Evolutionary conservation across 2,329 filamentous ascomycete genomes (phyloP).

Genomic region (Aureobasidium sp.): DNA sequence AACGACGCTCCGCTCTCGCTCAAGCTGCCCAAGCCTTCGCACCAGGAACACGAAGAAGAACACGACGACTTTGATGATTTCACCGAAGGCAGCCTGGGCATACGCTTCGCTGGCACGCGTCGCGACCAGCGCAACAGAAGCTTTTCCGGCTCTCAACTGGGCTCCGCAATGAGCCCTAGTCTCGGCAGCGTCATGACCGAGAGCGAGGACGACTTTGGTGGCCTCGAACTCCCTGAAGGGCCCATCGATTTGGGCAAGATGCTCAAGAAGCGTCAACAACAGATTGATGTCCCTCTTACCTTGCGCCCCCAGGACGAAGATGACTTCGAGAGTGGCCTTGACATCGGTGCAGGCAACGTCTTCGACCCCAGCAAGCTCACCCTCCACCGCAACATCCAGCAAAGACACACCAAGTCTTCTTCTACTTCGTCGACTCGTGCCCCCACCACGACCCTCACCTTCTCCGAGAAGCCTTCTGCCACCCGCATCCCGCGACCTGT

Average conservation of each 20-base stretch:
- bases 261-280: conserved; percentile 58
- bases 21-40: conserved; percentile 24
- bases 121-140: conserved; percentile 73
- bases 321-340: conserved; percentile 78
- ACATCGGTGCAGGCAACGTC: conserved; percentile 73
- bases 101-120: conserved; percentile 77
- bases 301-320: conserved; percentile 40
- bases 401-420: conserved; percentile 59
- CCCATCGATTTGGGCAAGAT: conserved; percentile 76
- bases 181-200: conserved; percentile 83
- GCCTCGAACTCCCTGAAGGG: conserved; percentile 75
- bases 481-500: conserved; percentile 72
- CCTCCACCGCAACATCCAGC: conserved; percentile 86
- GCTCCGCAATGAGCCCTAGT: conserved; percentile 85
- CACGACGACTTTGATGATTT: conserved; percentile 80
- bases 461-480: conserved; percentile 62
- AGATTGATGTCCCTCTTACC: conserved; percentile 30
- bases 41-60: conserved; percentile 18
- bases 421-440: conserved; percentile 58
- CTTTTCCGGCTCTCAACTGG: conserved; percentile 49
- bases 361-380: conserved; percentile 75
- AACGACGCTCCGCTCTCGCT: conserved; percentile 32
- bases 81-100: conserved; percentile 88
- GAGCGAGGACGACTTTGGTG: conserved; percentile 85
- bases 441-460: conserved; percentile 80